Conservation (phyloP, 352 stramenopile species). For the Phytophthora pisi region DNA sequence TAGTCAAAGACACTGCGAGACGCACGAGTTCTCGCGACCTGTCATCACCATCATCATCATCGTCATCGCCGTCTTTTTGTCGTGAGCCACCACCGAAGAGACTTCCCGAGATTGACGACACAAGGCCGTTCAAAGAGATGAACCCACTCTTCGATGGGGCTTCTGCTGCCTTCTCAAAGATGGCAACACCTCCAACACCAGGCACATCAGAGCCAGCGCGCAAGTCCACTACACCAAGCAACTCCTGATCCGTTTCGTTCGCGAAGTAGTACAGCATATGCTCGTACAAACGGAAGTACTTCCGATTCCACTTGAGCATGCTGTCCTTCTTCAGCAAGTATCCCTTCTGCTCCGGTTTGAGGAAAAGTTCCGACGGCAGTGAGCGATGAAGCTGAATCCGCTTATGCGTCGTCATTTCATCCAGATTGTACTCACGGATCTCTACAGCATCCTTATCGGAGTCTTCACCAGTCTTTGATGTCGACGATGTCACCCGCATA, state of each 20-base stretch:
- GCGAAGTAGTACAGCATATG: slow-evolving; percentile 91
- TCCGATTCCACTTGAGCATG: slow-evolving; percentile 90
- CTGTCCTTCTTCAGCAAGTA: slow-evolving; percentile 89
- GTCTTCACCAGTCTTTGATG: slow-evolving; percentile 45
- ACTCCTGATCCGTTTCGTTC: slow-evolving; percentile 82
- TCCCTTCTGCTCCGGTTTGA: slow-evolving; percentile 78
- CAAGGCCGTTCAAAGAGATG: slow-evolving; percentile 81
- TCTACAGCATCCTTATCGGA: slow-evolving; percentile 85
- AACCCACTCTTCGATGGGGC: slow-evolving; percentile 59
- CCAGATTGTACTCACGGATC: slow-evolving; percentile 88
- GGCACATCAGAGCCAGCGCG: slow-evolving; percentile 69
- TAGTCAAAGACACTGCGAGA: slow-evolving; percentile 72
- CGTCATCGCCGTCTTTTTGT: slow-evolving; percentile 49
- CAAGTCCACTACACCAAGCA: slow-evolving; percentile 86
- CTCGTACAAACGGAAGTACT: slow-evolving; percentile 89
- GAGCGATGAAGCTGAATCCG: slow-evolving; percentile 85
- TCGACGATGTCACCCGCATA: slow-evolving; percentile 87
- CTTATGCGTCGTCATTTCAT: slow-evolving; percentile 84
- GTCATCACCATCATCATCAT: slow-evolving; percentile 64
- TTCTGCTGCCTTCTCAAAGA: slow-evolving; percentile 82
- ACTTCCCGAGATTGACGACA: slow-evolving; percentile 80
- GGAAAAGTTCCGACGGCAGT: slow-evolving; percentile 80
- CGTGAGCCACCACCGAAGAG: slow-evolving; percentile 71
- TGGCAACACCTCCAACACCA: slow-evolving; percentile 75
- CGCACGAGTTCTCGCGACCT: slow-evolving; percentile 61